Conservation (phyloP, 371 early-diverging fungal species). For the Mucor velutinosus region DNA sequence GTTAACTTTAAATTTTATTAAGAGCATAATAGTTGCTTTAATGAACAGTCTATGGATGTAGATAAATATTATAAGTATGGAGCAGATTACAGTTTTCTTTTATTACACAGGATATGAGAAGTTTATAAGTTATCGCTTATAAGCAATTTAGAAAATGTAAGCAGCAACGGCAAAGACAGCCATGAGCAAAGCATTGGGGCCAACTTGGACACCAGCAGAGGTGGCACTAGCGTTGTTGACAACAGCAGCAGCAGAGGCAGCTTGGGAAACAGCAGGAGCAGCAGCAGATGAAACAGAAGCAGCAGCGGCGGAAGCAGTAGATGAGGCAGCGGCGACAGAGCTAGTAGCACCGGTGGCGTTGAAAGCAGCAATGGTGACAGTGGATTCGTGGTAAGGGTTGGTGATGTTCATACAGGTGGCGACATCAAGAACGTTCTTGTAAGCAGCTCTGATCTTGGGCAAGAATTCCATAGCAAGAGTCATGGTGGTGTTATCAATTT, state of each 20-base stretch:
- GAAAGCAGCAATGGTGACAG: slow-evolving; percentile 32
- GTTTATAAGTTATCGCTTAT: background rate
- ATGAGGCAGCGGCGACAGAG: slow-evolving; percentile 11
- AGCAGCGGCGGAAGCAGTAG: slow-evolving; percentile 11
- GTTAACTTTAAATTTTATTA: background rate
- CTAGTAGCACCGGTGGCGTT: slow-evolving; percentile 9
- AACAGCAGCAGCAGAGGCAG: slow-evolving; percentile 14
- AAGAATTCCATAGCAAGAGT: slow-evolving; percentile 46
- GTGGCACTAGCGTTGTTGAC: slow-evolving; percentile 1
- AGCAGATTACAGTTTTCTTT: background rate
- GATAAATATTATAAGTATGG: background rate
- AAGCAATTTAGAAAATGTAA: slow-evolving; percentile 16
- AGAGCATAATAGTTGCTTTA: background rate
- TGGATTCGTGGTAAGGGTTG: slow-evolving; percentile 51
- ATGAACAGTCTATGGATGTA: background rate
- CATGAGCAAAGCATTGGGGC: slow-evolving; percentile 14
- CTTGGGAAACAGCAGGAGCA: slow-evolving; percentile 3
- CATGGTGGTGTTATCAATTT: slow-evolving; percentile 59
- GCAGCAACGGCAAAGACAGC: slow-evolving; percentile 22
- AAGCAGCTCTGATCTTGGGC: slow-evolving; percentile 47
- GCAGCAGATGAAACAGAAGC: slow-evolving; percentile 17
- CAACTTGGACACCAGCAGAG: slow-evolving; percentile 21
- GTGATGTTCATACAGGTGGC: slow-evolving; percentile 60
- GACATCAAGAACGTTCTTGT: slow-evolving; percentile 53
- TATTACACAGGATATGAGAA: background rate